These are phyloP conservation scores for Thalassiosira pacifica DNA, from an alignment of 352 stramenopile genomes.

Conservation along the genomic window DNA sequence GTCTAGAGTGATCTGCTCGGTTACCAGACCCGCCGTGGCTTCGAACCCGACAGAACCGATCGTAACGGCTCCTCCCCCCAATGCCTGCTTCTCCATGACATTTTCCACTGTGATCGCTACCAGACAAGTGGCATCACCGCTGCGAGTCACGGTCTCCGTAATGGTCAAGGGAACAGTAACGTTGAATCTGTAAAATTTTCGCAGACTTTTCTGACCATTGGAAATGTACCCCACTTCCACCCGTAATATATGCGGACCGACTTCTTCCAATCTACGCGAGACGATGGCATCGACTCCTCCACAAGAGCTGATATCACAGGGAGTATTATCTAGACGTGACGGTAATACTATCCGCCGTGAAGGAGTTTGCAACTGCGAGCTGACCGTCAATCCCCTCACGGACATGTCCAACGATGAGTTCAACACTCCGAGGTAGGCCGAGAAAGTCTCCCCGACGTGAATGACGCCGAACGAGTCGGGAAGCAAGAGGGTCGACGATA, in stretches of 20 bases:
- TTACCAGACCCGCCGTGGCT: conserved; percentile 60
- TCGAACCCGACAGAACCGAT: conserved; percentile 74
- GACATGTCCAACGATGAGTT: conserved; percentile 66
- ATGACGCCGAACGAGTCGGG: conserved; percentile 80
- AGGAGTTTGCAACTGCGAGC: conserved; percentile 83
- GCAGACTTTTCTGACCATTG: conserved; percentile 70
- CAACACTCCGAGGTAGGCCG: conserved; percentile 80
- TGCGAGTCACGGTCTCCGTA: conserved; percentile 52
- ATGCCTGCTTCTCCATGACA: conserved; percentile 54
- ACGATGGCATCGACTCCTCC: conserved; percentile 79
- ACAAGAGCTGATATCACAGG: conserved; percentile 55
- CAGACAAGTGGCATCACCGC: conserved; percentile 71
- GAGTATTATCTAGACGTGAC: conserved; percentile 64
- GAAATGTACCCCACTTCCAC: conserved; percentile 80
- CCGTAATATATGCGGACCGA: conserved; percentile 82
- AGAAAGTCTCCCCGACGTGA: conserved; percentile 82
- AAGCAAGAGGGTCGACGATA: conserved; percentile 67
- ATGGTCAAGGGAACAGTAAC: conserved; percentile 78
- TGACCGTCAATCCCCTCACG: conserved; percentile 71
- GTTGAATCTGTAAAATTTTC: conserved; percentile 87
- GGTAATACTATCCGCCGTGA: conserved; percentile 71
- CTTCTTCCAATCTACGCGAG: conserved; percentile 78
- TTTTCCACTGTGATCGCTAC: conserved; percentile 77
- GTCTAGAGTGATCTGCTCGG: conserved; percentile 59
- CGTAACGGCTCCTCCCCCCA: conserved; percentile 51